Evolutionary conservation across 345 rosid genomes (phyloP).

Genomic region (Eucalyptus brandiana): DNA sequence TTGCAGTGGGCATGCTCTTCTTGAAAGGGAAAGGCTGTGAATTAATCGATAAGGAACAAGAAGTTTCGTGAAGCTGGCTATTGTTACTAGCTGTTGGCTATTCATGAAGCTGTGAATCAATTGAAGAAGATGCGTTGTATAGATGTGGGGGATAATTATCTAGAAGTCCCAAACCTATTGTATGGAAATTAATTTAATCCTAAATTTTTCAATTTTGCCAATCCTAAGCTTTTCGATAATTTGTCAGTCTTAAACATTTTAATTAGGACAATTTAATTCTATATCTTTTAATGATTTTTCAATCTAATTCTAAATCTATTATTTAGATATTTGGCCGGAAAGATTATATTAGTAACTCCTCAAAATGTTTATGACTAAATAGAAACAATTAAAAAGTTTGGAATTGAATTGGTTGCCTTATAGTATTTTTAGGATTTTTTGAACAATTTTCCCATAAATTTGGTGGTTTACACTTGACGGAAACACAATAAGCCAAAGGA

Average conservation of each 20-base stretch:
- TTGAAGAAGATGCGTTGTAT: not conserved
- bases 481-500: too few species aligned
- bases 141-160: not conserved
- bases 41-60: not conserved
- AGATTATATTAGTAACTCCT: too few species aligned
- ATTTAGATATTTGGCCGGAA: not conserved
- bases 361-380: too few species aligned
- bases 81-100: not conserved
- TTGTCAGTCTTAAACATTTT: not conserved
- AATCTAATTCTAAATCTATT: not conserved
- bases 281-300: not conserved
- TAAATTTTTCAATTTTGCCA: not conserved
- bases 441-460: not conserved
- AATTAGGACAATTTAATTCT: not conserved
- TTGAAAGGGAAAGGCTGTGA: not conserved
- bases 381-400: too few species aligned
- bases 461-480: not conserved
- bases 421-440: not conserved
- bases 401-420: too few species aligned
- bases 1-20: not conserved
- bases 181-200: not conserved
- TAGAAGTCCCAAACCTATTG: not conserved
- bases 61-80: not conserved
- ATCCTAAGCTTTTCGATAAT: not conserved
- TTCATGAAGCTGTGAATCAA: not conserved